Evolutionary conservation across 805 yeast genomes (phyloP).

Genomic region (Ogataea minuta): DNA sequence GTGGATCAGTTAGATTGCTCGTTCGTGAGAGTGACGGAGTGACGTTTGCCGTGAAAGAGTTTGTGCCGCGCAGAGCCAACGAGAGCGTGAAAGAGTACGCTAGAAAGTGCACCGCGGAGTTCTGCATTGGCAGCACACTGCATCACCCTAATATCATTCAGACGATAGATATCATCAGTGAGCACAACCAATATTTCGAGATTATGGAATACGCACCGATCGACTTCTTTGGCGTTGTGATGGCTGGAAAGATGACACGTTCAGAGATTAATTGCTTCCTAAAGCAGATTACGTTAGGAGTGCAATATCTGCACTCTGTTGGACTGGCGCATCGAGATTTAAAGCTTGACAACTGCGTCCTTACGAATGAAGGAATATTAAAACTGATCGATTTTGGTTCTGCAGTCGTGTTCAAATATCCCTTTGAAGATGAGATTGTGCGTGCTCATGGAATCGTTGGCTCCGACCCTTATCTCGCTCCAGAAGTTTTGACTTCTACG

Average conservation of each 20-base stretch:
- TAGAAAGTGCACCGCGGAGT: slow-evolving; percentile 86
- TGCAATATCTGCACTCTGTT: slow-evolving; percentile 67
- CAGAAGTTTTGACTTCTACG: slow-evolving; percentile 61
- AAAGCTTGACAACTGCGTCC: slow-evolving; percentile 80
- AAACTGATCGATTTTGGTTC: slow-evolving; percentile 82
- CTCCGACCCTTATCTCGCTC: slow-evolving; percentile 83
- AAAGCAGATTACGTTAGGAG: slow-evolving; percentile 72
- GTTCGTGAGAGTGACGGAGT: slow-evolving; percentile 66
- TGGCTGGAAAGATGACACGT: slow-evolving; percentile 81
- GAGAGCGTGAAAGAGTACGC: slow-evolving; percentile 76
- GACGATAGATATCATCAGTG: slow-evolving; percentile 70
- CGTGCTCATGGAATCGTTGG: slow-evolving; percentile 79
- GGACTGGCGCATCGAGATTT: slow-evolving; percentile 84
- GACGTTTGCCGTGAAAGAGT: slow-evolving; percentile 82
- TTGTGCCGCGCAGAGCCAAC: slow-evolving; percentile 66
- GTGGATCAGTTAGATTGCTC: slow-evolving; percentile 77
- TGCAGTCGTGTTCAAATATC: slow-evolving; percentile 79
- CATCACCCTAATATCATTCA: slow-evolving; percentile 80
- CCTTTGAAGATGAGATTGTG: slow-evolving; percentile 58
- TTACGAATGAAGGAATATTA: slow-evolving; percentile 68
- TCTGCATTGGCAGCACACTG: slow-evolving; percentile 78
- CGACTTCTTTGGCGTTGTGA: slow-evolving; percentile 82
- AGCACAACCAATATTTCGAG: slow-evolving; percentile 69
- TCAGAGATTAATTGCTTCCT: slow-evolving; percentile 80
- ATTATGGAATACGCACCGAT: slow-evolving; percentile 85